Conservation (phyloP, 306 rosid species). For the Prunus davidiana region DNA sequence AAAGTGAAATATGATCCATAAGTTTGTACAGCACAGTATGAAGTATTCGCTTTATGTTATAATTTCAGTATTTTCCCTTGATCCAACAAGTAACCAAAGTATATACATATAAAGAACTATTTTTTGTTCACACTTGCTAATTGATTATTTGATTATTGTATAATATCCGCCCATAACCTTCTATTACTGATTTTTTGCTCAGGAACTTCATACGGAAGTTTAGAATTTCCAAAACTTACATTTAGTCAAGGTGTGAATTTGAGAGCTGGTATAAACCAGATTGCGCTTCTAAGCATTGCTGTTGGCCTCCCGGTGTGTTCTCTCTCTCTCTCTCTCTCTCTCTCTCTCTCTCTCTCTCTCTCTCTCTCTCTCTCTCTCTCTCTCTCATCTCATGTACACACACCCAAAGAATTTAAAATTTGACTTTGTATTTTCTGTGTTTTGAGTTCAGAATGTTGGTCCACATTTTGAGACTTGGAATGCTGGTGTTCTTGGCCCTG, state of each 20-base stretch:
- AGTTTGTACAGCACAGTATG: not conserved
- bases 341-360: not conserved
- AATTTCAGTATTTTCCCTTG: not conserved
- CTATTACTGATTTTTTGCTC: conserved; percentile 25
- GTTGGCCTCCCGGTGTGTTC: conserved; percentile 93
- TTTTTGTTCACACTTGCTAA: not conserved
- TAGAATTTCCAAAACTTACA: conserved; percentile 78
- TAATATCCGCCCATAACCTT: not conserved
- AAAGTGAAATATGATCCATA: not conserved
- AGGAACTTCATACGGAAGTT: conserved; percentile 90
- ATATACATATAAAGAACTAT: not conserved
- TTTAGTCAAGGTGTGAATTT: conserved; percentile 66
- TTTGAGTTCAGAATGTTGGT: conserved; percentile 73
- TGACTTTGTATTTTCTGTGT: conserved; percentile 20
- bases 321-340: conserved; percentile 28
- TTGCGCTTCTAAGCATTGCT: conserved; percentile 84
- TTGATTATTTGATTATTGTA: not conserved
- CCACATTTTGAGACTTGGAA: conserved; percentile 98
- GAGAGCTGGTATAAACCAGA: conserved; percentile 80
- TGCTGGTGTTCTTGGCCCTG: conserved; percentile 92
- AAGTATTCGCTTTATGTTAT: not conserved
- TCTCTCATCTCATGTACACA: not conserved
- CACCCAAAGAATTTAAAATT: not conserved
- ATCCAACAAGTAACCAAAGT: too few species aligned
- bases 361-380: conserved; percentile 1